Base-by-base conservation (phyloP, 2,329 filamentous ascomycete species). In the Colletotrichum orchidophilum region DNA sequence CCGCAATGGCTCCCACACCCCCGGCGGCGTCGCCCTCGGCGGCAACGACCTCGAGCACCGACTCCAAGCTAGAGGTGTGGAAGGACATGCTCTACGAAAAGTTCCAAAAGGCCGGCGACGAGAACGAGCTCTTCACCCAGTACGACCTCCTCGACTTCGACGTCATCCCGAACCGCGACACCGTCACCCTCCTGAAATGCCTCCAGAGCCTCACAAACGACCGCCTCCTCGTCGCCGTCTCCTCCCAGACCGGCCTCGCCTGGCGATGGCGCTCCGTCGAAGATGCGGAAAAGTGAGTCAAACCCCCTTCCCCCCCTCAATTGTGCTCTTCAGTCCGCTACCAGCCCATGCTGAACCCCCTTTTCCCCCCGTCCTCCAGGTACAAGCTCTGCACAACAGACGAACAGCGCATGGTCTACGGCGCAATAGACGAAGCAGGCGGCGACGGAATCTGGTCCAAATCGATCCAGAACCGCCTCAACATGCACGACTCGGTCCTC, bases 391-490 rank as follows among this genome's bases (percentile, higher is more conserved):
- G 90, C 73, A 82, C 85, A 57, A 89, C 90, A 71, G 90, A 96
- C 77, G 96, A 98, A 75, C 89, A 92, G 82, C 89, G 91, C 78
- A 88, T 97, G 78, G 93, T 98, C 29, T 98, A 97, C 87, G 90
- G 91, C 74, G 90, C 94, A 76, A 96, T 99, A 78, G 96, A 98
- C 82, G 92, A 94, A 75, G 92, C 93, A 33, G 94, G 93, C 74
- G 89, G 90, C 74, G 93, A 94, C 77, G 96, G 96, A 72, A 94
- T 97, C 77, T 99, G 96, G 96, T 92, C 93, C 73, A 94, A 94
- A 79, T 93, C 91, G 15, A 92, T 99, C 76, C 94, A 95, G 80
- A 88, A 87, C 75, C 91, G 91, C 72, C 92, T 94, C 68, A 93
- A 94, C 81, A 89, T 97, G 80, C 94, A 97, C 83, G 94, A 96